phyloP scores from a whole-genome alignment of 495 filamentous ascomycete genomes.

The Xylaria bambusicola region DNA sequence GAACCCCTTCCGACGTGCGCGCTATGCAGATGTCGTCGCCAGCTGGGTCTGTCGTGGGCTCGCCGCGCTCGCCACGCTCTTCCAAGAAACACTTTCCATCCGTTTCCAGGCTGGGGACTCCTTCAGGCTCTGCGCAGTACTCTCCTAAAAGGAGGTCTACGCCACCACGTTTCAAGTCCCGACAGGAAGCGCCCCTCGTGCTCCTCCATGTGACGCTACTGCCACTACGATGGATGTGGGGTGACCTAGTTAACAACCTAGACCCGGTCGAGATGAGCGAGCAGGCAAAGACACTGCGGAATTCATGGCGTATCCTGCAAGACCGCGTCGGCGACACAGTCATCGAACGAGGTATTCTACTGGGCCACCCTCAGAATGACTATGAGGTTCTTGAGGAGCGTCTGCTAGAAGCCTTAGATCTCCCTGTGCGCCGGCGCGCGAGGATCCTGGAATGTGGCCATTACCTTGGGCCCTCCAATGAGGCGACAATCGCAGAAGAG shows the following conservation, averaged over 20 bases:
- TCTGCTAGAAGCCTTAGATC: constrained; percentile 82
- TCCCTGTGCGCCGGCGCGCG: constrained; percentile 62
- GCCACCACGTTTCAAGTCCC: constrained; percentile 49
- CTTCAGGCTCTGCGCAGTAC: constrained; percentile 47
- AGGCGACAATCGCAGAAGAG: constrained; percentile 43
- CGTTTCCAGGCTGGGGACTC: constrained; percentile 48
- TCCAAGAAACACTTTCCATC: constrained; percentile 46
- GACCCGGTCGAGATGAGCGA: constrained; percentile 51
- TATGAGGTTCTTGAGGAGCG: constrained; percentile 92
- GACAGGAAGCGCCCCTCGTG: constrained; percentile 68
- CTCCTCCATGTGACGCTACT: constrained; percentile 86
- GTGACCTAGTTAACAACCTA: constrained; percentile 52
- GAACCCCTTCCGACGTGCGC: constrained; percentile 72
- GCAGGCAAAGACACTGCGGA: constrained; percentile 58
- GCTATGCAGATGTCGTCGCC: constrained; percentile 79
- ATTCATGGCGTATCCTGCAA: constrained; percentile 73
- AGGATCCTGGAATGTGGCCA: constrained; percentile 81
- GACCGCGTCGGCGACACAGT: constrained; percentile 78
- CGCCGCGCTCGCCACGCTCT: constrained; percentile 55
- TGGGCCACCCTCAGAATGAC: constrained; percentile 86
- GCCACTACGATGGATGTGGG: constrained; percentile 69
- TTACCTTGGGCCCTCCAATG: constrained; percentile 54
- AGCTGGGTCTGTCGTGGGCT: constrained; percentile 50
- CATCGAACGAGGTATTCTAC: constrained; percentile 78
- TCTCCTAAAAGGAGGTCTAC: constrained; percentile 63